phyloP scores from a whole-genome alignment of 148 eudicot species.

The Gaultheria prostrata region DNA sequence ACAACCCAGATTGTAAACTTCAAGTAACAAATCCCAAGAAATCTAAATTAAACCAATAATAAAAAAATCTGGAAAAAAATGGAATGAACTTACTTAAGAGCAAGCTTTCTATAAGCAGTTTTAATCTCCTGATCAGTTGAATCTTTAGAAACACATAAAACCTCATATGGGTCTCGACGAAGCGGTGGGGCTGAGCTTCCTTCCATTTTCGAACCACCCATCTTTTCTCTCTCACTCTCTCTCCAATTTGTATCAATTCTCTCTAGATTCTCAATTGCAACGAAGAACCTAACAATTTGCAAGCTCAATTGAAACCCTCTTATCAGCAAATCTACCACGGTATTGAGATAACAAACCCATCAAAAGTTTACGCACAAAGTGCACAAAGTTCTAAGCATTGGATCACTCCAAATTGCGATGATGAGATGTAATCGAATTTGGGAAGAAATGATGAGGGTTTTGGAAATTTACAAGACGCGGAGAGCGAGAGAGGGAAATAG shows the following conservation, averaged over 20 bases:
- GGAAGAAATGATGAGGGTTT: not conserved
- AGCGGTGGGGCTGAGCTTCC: constrained; percentile 47
- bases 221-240: constrained; percentile 15
- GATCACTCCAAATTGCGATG: constrained; percentile 12
- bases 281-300: constrained; percentile 17
- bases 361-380: not conserved
- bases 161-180: constrained; percentile 89
- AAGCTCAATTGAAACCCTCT: not conserved
- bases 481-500: constrained; percentile 5
- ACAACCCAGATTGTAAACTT: not conserved
- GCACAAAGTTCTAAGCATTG: constrained; percentile 16
- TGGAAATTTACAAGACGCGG: constrained; percentile 7
- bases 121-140: constrained; percentile 88
- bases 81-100: constrained; percentile 66
- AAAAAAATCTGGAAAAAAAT: not conserved
- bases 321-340: constrained; percentile 5
- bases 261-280: constrained; percentile 17
- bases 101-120: constrained; percentile 90
- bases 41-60: not conserved
- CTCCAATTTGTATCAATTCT: not conserved
- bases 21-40: not conserved
- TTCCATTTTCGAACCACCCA: constrained; percentile 45
- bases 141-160: constrained; percentile 68
- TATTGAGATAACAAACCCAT: not conserved
- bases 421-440: not conserved